These are phyloP conservation scores for Pachyrhizus erosus DNA, from an alignment of 306 rosid genomes.

Conservation along the genomic window DNA sequence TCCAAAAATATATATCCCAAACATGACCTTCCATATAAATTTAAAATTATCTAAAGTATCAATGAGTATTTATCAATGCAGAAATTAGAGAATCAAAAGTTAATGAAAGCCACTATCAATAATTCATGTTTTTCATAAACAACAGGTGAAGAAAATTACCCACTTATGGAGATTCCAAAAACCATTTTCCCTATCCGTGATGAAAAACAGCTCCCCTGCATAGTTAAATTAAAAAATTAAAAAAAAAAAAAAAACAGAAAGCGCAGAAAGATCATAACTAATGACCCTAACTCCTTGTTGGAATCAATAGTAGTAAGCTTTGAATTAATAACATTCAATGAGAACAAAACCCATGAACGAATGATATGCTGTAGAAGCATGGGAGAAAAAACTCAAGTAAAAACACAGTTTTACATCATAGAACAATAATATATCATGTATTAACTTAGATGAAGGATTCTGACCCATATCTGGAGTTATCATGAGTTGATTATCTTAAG, in stretches of 20 bases:
- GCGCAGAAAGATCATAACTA: constrained; percentile 18
- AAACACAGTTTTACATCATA: neutral
- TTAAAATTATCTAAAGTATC: constrained; percentile 8
- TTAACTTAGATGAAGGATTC: neutral
- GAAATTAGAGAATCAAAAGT: constrained; percentile 9
- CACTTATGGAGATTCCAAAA: constrained; percentile 97
- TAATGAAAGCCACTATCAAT: neutral
- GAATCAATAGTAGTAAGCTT: constrained; percentile 7
- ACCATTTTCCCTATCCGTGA: constrained; percentile 83
- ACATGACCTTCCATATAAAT: neutral
- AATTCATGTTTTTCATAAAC: neutral
- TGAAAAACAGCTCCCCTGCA: constrained; percentile 89
- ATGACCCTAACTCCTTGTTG: neutral
- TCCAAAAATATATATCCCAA: neutral
- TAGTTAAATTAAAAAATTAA: constrained; percentile 35
- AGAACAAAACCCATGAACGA: neutral
- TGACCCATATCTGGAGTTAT: neutral
- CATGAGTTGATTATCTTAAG: constrained; percentile 18
- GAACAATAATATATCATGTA: constrained; percentile 9
- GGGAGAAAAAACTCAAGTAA: neutral
- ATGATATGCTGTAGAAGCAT: constrained; percentile 14
- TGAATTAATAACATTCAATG: constrained; percentile 22
- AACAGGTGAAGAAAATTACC: constrained; percentile 54
- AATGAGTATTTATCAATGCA: constrained; percentile 10
- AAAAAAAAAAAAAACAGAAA: constrained; percentile 13